Base-by-base conservation (phyloP, 1,139 yeast genomes). In the Keqinozyma sinolaborantium region DNA sequence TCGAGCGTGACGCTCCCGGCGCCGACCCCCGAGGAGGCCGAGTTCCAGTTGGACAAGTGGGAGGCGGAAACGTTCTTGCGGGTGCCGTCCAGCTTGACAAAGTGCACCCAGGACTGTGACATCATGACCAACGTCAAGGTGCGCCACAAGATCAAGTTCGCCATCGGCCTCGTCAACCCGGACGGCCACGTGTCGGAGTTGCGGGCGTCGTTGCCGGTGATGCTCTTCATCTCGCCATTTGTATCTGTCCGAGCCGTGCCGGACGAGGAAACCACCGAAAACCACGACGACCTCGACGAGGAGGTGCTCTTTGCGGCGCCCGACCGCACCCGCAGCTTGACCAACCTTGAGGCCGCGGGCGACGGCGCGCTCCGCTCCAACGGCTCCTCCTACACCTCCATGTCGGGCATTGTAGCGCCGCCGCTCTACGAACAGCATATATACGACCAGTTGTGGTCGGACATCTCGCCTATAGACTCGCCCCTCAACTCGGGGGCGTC, bases 351-450 rank as follows among this genome's bases (percentile, higher is more conserved):
- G 2, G 44, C 38, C 2, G 42, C 43, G 9, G 19, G 42, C 6
- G 34, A 31, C 23, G 39, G 42, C 24, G 32, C 36, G 29, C 10
- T 26, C 41, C 36, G 47, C 16, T 57, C 67, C 6, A 56, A 53
- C 34, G 47, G 47, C 11, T 53, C 51, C 18, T 63, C 70, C 0
- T 50, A 40, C 25, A 50, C 66, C 2, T 60, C 69, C 8, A 58
- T 66, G 38, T 62, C 64, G 8, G 75, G 73, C 0, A 58, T 77
- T 26, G 69, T 79, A 56, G 95, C 97, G 0, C 97, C 97, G 3
- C 98, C 98, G 18, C 72, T 83, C 40, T 92, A 92, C 51, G 88
- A 81, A 41, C 79, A 73, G 39, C 95, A 87, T 53, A 77, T 88
- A 23, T 88, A 85, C 56, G 98, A 92, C 56, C 64, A 88, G 35